Conservation (phyloP, 2,329 filamentous ascomycete species). For the Hysterium pulicare region DNA sequence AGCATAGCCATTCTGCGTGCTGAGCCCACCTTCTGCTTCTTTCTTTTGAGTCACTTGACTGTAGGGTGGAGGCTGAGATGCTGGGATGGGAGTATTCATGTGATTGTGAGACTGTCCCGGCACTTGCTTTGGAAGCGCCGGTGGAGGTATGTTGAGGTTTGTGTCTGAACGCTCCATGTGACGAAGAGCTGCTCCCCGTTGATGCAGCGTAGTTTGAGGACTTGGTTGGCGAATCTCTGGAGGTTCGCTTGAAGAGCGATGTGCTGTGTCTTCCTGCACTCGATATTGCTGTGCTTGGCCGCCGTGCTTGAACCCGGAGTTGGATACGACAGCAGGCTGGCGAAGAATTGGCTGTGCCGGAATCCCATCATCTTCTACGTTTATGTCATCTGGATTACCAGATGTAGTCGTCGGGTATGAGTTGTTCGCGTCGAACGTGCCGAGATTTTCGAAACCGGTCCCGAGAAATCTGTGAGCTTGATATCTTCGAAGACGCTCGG, state of each 20-base stretch:
- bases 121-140: neutral
- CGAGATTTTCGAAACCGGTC: neutral
- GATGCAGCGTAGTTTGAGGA: neutral
- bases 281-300: too few species aligned
- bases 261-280: too few species aligned
- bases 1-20: too few species aligned
- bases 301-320: too few species aligned
- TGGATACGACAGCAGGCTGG: too few species aligned
- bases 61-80: neutral
- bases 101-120: neutral
- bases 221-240: neutral
- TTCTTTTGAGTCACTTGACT: neutral
- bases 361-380: too few species aligned
- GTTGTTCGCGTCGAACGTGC: conserved; percentile 17
- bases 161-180: neutral
- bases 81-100: neutral
- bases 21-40: too few species aligned
- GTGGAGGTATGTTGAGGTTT: neutral
- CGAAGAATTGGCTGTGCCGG: too few species aligned
- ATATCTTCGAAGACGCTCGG: conserved; percentile 2
- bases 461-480: conserved; percentile 5
- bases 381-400: conserved; percentile 19
- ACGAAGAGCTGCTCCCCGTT: neutral
- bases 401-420: conserved; percentile 40
- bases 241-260: neutral